Percentiles rank a stretch among this genome's conserved stretches.
phyloP scores from a whole-genome alignment of 2,329 filamentous ascomycete genomes.

The Ophiostoma pallidulum region DNA sequence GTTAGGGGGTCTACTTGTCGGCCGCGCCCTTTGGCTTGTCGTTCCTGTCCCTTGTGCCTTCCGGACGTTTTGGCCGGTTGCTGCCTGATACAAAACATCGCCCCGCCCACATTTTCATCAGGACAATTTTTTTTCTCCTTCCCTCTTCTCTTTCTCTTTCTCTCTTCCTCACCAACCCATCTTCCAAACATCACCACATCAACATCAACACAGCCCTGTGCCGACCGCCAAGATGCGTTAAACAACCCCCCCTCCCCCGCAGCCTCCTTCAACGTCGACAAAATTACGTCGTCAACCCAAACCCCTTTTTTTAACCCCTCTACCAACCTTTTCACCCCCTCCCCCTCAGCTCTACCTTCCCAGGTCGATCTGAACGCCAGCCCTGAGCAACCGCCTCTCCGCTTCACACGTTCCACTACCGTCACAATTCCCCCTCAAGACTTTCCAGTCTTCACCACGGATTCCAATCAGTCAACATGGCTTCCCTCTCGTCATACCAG shows the following conservation, averaged over 20 bases:
- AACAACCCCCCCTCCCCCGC: conserved; percentile 33
- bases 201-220: conserved; percentile 21
- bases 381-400: conserved; percentile 47
- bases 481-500: conserved; percentile 58
- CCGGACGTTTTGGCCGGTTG: conserved; percentile 8
- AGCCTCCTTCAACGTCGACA: conserved; percentile 33
- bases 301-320: conserved; percentile 26
- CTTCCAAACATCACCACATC: conserved; percentile 17
- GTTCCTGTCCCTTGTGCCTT: conserved; percentile 1
- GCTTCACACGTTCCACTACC: conserved; percentile 48
- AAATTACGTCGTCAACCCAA: conserved; percentile 41
- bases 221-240: conserved; percentile 50
- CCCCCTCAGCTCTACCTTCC: conserved; percentile 41
- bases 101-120: conserved; percentile 20
- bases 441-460: conserved; percentile 72
- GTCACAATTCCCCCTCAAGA: conserved; percentile 55
- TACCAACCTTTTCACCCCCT: conserved; percentile 37
- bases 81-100: conserved; percentile 33
- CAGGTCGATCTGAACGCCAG: conserved; percentile 60
- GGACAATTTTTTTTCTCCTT: conserved; percentile 18
- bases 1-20: conserved; percentile 1
- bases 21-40: conserved; percentile 9
- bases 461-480: conserved; percentile 68
- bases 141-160: conserved; percentile 26
- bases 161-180: conserved; percentile 28